Evolutionary conservation across 2,329 filamentous ascomycete species (phyloP).

Genomic region (Colletotrichum echinochloae): DNA sequence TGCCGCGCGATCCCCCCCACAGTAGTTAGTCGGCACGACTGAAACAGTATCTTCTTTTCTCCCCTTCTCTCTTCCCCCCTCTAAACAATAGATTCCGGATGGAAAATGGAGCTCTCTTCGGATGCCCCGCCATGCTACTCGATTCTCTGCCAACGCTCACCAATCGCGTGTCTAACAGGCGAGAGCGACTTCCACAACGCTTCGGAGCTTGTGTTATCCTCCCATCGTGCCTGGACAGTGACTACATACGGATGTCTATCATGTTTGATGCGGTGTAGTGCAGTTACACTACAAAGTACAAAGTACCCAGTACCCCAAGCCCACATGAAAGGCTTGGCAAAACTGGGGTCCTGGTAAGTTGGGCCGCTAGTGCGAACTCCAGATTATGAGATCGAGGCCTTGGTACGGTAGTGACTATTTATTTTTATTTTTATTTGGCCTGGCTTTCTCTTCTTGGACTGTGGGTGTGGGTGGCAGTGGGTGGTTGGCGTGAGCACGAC

Average conservation of each 20-base stretch:
- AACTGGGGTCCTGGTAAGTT: constrained; percentile 32
- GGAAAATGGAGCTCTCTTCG: not conserved
- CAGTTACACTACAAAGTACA: constrained; percentile 27
- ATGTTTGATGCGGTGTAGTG: constrained; percentile 25
- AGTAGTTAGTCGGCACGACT: not conserved
- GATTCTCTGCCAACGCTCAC: not conserved
- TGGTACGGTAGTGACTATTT: not conserved
- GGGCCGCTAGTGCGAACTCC: constrained; percentile 36
- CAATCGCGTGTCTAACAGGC: not conserved
- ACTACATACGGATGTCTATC: not conserved
- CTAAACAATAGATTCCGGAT: not conserved
- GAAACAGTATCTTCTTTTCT: not conserved
- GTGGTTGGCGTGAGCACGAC: not conserved
- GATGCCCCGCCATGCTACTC: not conserved
- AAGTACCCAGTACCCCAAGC: constrained; percentile 13
- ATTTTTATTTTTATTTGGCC: not conserved
- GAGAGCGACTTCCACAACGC: not conserved
- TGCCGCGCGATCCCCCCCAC: not conserved
- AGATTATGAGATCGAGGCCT: constrained; percentile 32
- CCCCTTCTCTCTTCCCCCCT: too few relatives aligned
- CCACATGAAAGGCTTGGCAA: constrained; percentile 33
- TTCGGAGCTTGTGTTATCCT: not conserved
- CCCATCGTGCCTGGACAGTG: not conserved
- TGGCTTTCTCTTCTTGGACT: constrained; percentile 17
- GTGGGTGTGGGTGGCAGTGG: not conserved